Conservation (phyloP, 148 eudicot genomes). For the Talinum fruticosum region DNA sequence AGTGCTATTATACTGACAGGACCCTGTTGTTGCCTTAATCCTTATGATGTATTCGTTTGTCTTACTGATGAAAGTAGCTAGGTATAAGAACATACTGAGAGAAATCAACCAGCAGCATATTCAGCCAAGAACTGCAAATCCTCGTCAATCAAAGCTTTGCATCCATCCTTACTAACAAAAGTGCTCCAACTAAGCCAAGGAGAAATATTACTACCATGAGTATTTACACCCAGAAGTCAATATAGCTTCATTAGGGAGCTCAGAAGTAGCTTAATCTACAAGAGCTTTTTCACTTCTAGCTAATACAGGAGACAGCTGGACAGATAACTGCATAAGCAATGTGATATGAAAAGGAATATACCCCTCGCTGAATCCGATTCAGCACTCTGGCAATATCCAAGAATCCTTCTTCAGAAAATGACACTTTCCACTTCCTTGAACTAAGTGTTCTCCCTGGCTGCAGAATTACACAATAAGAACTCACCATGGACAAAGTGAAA, state of each 20-base stretch:
- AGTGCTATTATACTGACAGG: no score
- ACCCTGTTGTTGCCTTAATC: not conserved
- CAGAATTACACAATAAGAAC: constrained; percentile 9
- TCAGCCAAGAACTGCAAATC: not conserved
- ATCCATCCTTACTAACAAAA: not conserved
- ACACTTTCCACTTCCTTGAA: constrained; percentile 85
- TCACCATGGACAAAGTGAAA: not conserved
- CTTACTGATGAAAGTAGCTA: not conserved
- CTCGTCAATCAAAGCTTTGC: not conserved
- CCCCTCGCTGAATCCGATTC: constrained; percentile 90
- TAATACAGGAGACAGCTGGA: not conserved
- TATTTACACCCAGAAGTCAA: not conserved
- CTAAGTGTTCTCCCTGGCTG: constrained; percentile 91
- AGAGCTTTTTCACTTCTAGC: not conserved
- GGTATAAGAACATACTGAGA: not conserved
- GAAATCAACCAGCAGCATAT: not conserved
- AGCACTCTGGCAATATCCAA: constrained; percentile 82
- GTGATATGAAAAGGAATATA: constrained; percentile 21
- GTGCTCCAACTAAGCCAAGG: not conserved
- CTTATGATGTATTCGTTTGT: not conserved
- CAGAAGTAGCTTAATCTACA: not conserved
- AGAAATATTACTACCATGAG: not conserved
- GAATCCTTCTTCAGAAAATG: constrained; percentile 73
- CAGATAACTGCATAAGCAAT: not conserved
- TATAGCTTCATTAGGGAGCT: not conserved